A percentile compares a stretch with the other conserved stretches of the same genome.
phyloP scores from a whole-genome alignment of 768 basidiomycete species.

The Gymnopilus junonius region DNA sequence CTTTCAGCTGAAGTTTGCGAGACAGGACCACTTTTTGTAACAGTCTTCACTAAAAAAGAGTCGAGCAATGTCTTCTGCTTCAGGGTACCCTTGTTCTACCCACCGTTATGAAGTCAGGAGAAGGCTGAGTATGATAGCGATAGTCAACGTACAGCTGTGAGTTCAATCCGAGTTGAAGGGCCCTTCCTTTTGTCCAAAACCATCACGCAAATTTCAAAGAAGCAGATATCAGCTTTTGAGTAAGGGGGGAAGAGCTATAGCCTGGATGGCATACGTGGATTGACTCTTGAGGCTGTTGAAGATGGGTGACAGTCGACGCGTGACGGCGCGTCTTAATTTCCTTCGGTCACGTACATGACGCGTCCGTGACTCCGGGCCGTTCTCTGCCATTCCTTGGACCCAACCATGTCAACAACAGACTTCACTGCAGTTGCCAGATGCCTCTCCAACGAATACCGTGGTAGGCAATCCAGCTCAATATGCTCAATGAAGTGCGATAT shows the following conservation, averaged over 20 bases:
- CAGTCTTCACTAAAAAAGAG: slow-evolving; percentile 18
- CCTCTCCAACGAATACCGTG: slow-evolving; percentile 48
- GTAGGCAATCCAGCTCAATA: slow-evolving; percentile 28
- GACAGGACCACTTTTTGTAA: neutral
- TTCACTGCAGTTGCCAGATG: slow-evolving; percentile 10
- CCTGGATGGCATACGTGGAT: neutral
- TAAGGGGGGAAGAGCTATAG: neutral
- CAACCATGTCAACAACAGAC: slow-evolving; percentile 11
- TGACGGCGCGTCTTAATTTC: slow-evolving; percentile 1
- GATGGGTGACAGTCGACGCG: neutral
- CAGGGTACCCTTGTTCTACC: slow-evolving; percentile 14
- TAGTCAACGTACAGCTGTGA: neutral
- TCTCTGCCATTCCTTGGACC: too few species aligned
- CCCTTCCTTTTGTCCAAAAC: neutral
- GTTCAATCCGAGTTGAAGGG: neutral
- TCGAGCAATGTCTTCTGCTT: slow-evolving; percentile 45
- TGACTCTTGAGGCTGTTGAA: neutral
- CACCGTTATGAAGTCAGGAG: neutral
- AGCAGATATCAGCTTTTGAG: neutral
- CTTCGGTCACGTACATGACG: slow-evolving; percentile 6
- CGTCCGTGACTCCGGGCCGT: neutral
- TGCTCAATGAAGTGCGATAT: neutral
- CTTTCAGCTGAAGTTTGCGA: too few species aligned
- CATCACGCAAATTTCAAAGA: neutral
- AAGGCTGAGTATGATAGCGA: neutral